Percentiles rank a stretch among this genome's conserved stretches.
Conservation (phyloP, 2,329 filamentous ascomycete species). For the Cladorrhinum sp. region DNA sequence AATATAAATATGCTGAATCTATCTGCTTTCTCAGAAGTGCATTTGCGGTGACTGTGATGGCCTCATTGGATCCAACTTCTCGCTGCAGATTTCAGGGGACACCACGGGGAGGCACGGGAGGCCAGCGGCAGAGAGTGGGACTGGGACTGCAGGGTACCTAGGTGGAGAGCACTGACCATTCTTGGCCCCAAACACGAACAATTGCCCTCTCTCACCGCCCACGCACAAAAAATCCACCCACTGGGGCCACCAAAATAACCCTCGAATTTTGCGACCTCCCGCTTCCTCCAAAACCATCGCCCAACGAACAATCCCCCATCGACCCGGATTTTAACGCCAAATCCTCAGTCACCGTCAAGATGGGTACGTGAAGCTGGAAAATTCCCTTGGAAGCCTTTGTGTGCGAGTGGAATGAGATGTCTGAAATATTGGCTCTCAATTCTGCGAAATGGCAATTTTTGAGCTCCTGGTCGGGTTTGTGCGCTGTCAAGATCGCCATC, state of each 20-base stretch:
- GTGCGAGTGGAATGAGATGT: slow-evolving; percentile 46
- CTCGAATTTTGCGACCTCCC: slow-evolving; percentile 14
- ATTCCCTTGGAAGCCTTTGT: slow-evolving; percentile 41
- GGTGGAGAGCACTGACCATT: not conserved
- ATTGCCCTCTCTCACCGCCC: slow-evolving; percentile 21
- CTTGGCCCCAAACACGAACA: slow-evolving; percentile 1
- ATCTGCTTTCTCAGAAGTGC: too few species aligned
- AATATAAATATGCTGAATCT: too few species aligned
- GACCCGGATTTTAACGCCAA: slow-evolving; percentile 29
- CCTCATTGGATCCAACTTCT: too few species aligned
- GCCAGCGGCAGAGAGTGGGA: not conserved
- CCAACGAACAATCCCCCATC: slow-evolving; percentile 26
- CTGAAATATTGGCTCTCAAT: slow-evolving; percentile 23
- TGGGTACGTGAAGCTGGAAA: slow-evolving; percentile 53
- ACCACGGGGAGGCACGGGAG: too few species aligned
- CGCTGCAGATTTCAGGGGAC: not conserved
- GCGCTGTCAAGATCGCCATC: slow-evolving; percentile 6
- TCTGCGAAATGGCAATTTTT: slow-evolving; percentile 28
- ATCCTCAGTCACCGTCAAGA: slow-evolving; percentile 48
- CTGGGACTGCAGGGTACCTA: not conserved
- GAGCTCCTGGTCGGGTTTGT: slow-evolving; percentile 20
- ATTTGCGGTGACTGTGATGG: too few species aligned
- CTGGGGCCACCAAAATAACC: slow-evolving; percentile 15
- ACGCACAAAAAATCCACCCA: slow-evolving; percentile 22
- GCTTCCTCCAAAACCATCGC: slow-evolving; percentile 18